These are phyloP conservation scores for Acanthamoeba castellanii DNA, from an alignment of 208 protist genomes.

Conservation along the genomic window DNA sequence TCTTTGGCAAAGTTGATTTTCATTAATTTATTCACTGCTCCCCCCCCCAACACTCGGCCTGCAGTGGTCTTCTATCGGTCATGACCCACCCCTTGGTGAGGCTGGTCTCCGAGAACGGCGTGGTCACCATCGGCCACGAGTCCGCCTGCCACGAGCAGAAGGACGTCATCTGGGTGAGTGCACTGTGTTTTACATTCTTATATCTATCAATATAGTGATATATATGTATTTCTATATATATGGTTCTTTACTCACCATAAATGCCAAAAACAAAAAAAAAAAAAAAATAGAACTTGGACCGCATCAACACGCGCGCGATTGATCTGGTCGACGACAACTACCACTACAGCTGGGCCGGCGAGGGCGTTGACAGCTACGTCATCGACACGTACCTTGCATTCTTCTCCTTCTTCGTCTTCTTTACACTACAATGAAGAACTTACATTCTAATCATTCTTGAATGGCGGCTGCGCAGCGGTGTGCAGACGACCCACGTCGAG, in stretches of 20 bases:
- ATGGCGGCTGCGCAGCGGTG: no score
- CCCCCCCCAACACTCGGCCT: no score
- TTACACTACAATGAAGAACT: not conserved
- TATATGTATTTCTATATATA: no score
- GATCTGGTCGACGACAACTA: constrained; percentile 19
- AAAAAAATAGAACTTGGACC: constrained; percentile 32
- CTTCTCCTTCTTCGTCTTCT: not conserved
- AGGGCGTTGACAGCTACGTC: constrained; percentile 69
- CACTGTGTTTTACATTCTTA: no score
- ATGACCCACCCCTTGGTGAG: not conserved
- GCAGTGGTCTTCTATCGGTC: not conserved
- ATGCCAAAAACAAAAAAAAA: no score
- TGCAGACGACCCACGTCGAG: constrained; percentile 37
- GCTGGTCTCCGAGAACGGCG: not conserved
- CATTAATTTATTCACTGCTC: not conserved
- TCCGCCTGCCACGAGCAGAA: not conserved
- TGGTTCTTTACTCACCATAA: no score
- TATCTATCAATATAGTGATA: not conserved
- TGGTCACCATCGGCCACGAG: not conserved
- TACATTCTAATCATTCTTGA: no score
- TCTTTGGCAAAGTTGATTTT: not conserved
- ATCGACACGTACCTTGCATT: constrained; percentile 62
- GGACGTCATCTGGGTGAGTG: constrained; percentile 58
- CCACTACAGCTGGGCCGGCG: constrained; percentile 10
- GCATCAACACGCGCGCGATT: not conserved